phyloP scores from a whole-genome alignment of 768 basidiomycete species.

The Cyathus striatus region DNA sequence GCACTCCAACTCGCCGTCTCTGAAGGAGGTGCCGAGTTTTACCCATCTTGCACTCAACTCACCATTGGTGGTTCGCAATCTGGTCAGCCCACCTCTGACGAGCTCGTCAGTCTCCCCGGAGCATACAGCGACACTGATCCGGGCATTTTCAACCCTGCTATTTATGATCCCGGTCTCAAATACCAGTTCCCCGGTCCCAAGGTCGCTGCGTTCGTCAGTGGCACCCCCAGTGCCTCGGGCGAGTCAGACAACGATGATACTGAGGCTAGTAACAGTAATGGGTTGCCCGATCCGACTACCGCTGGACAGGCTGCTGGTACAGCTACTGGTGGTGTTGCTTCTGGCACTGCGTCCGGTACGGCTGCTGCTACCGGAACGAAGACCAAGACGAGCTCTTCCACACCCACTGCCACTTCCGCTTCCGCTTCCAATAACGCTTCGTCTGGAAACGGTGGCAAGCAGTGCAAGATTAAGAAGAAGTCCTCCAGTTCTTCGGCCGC shows the following conservation, averaged over 20 bases:
- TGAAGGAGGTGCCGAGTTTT: constrained; percentile 72
- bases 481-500: constrained; percentile 4
- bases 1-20: constrained; percentile 62
- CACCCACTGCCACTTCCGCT: constrained; percentile 1
- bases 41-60: constrained; percentile 65
- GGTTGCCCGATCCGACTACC: too few relatives aligned
- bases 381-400: constrained; percentile 2
- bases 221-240: constrained; percentile 5
- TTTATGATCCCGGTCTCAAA: constrained; percentile 16
- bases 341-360: background rate
- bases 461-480: constrained; percentile 14
- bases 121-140: constrained; percentile 68
- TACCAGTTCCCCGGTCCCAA: constrained; percentile 51
- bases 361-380: background rate
- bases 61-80: constrained; percentile 48
- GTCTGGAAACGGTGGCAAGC: too few relatives aligned
- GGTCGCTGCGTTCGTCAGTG: constrained; percentile 34
- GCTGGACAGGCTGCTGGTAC: background rate
- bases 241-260: constrained; percentile 3
- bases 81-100: constrained; percentile 36
- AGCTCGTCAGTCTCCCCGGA: constrained; percentile 66
- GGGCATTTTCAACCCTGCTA: constrained; percentile 59
- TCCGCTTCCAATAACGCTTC: background rate
- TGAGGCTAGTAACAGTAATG: constrained; percentile 5
- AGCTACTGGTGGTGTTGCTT: background rate